Evolutionary conservation across 805 yeast species (phyloP).

Genomic region (Ogataea saltuana): DNA sequence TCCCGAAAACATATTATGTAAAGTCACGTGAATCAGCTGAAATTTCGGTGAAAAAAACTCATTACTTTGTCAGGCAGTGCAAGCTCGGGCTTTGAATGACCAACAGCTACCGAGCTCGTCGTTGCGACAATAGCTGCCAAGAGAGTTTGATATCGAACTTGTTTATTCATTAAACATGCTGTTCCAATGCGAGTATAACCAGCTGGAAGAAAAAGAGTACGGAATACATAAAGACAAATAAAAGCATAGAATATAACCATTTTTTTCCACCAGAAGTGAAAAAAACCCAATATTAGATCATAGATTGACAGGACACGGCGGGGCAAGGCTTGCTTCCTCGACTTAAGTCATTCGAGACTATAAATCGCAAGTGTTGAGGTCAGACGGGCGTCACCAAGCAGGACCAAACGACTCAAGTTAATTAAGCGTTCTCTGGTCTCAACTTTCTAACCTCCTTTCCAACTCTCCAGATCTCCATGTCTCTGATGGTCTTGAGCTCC

Average conservation of each 20-base stretch:
- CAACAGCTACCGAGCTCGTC: too few species aligned
- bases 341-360: conserved; percentile 22
- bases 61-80: neutral
- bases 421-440: conserved; percentile 96
- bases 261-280: too few species aligned
- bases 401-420: neutral
- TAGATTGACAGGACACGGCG: too few species aligned
- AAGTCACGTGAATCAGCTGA: conserved; percentile 24
- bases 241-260: conserved; percentile 12
- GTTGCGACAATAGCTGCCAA: too few species aligned
- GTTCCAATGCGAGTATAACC: conserved; percentile 32
- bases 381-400: neutral
- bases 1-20: conserved; percentile 11
- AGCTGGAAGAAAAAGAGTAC: conserved; percentile 12
- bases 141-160: too few species aligned
- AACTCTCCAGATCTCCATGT: conserved; percentile 99
- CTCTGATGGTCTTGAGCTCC: conserved; percentile 91
- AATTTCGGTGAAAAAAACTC: too few species aligned
- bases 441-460: conserved; percentile 99
- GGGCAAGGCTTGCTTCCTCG: too few species aligned
- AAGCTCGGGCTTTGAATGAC: conserved; percentile 5
- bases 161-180: conserved; percentile 45
- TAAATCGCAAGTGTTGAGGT: conserved; percentile 8
- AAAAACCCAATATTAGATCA: neutral
- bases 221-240: conserved; percentile 12